These are phyloP conservation scores for Leccinum olivaceopallidum DNA, from an alignment of 768 basidiomycete species.

Conservation along the genomic window DNA sequence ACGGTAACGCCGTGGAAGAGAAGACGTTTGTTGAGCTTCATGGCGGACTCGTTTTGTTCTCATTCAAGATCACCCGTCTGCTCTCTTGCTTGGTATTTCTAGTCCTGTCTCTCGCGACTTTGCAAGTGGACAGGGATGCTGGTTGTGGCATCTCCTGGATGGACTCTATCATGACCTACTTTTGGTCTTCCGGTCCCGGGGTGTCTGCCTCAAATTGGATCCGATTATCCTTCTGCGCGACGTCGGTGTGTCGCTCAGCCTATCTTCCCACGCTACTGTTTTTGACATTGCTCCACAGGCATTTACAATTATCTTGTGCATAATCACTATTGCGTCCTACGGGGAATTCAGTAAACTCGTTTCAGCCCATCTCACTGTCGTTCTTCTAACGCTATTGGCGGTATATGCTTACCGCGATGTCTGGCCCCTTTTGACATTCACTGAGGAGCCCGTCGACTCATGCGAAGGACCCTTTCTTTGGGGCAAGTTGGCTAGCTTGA, in stretches of 20 bases:
- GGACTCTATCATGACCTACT: neutral
- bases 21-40: neutral
- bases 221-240: neutral
- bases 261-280: neutral
- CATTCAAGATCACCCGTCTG: neutral
- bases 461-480: constrained; percentile 2
- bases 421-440: constrained; percentile 4
- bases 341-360: neutral
- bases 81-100: constrained; percentile 1
- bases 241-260: neutral
- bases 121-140: neutral
- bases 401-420: constrained; percentile 2
- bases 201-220: neutral
- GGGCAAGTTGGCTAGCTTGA: neutral
- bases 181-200: neutral
- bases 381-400: neutral
- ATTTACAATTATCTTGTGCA: neutral
- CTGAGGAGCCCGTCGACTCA: neutral
- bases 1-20: neutral
- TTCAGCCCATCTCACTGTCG: neutral
- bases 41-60: neutral
- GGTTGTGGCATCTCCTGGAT: neutral
- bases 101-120: neutral
- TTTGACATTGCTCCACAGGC: neutral
- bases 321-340: neutral